These are phyloP conservation scores for Trichoderma koningii DNA, from an alignment of 2,329 filamentous ascomycete species.

Conservation along the genomic window DNA sequence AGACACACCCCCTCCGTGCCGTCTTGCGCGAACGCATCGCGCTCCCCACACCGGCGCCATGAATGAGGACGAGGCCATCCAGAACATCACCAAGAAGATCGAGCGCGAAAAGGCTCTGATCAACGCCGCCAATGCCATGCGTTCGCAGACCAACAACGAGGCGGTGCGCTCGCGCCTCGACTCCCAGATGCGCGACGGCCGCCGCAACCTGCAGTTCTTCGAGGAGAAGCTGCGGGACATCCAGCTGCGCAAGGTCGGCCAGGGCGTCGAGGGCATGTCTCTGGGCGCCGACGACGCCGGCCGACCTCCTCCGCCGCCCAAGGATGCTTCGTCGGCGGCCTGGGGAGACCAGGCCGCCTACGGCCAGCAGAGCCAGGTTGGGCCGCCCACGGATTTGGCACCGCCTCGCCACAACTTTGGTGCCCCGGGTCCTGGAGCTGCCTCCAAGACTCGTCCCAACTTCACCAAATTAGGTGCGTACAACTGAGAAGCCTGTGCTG, in stretches of 20 bases:
- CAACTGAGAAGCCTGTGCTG: neutral
- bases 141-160: conserved; percentile 92
- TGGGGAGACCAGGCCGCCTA: conserved; percentile 63
- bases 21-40: conserved; percentile 46
- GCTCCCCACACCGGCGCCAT: conserved; percentile 50
- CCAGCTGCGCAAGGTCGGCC: conserved; percentile 74
- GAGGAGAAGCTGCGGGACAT: conserved; percentile 89
- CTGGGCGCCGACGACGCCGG: conserved; percentile 56
- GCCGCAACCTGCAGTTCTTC: conserved; percentile 92
- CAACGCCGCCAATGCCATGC: conserved; percentile 91
- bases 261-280: conserved; percentile 67
- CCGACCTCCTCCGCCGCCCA: conserved; percentile 69
- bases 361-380: conserved; percentile 62
- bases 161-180: conserved; percentile 87
- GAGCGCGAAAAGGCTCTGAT: conserved; percentile 95
- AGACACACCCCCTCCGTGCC: conserved; percentile 18
- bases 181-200: conserved; percentile 89
- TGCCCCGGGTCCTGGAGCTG: conserved; percentile 64
- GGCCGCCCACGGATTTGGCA: conserved; percentile 72
- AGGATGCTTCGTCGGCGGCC: conserved; percentile 60
- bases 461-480: conserved; percentile 90
- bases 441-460: conserved; percentile 78
- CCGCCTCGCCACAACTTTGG: conserved; percentile 79
- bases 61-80: conserved; percentile 66
- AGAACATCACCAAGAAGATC: conserved; percentile 93